phyloP scores from a whole-genome alignment of 305 asterid genomes.

The Galium porrigens region DNA sequence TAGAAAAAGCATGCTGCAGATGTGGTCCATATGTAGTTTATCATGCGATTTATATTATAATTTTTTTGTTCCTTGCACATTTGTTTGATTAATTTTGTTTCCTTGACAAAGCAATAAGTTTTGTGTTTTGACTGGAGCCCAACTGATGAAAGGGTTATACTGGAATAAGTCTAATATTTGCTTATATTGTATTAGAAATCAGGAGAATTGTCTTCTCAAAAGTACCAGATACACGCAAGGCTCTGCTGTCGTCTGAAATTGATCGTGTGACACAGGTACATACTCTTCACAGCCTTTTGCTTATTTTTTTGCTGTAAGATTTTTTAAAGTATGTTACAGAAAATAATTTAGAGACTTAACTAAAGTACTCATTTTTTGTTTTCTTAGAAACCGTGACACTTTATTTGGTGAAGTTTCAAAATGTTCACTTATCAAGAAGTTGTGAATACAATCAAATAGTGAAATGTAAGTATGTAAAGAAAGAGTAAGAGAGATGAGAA shows the following conservation, averaged over 20 bases:
- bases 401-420: not conserved
- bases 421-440: too few relatives aligned
- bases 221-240: slow-evolving; percentile 78
- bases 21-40: not conserved
- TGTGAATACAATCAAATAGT: too few relatives aligned
- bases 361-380: not conserved
- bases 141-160: not conserved
- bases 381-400: not conserved
- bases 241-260: slow-evolving; percentile 56
- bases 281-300: slow-evolving; percentile 3
- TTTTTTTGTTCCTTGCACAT: not conserved
- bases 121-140: not conserved
- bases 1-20: not conserved
- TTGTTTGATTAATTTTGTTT: not conserved
- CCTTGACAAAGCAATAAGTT: not conserved
- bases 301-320: not conserved
- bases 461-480: too few relatives aligned
- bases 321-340: too few relatives aligned
- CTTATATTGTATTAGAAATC: slow-evolving; percentile 32
- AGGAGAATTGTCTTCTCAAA: slow-evolving; percentile 68
- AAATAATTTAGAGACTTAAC: not conserved
- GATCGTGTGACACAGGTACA: slow-evolving; percentile 83
- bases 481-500: too few relatives aligned
- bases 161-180: not conserved
- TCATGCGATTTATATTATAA: not conserved